phyloP scores from a whole-genome alignment of 176 grass and related monocot species.

The Microstegium vimineum region DNA sequence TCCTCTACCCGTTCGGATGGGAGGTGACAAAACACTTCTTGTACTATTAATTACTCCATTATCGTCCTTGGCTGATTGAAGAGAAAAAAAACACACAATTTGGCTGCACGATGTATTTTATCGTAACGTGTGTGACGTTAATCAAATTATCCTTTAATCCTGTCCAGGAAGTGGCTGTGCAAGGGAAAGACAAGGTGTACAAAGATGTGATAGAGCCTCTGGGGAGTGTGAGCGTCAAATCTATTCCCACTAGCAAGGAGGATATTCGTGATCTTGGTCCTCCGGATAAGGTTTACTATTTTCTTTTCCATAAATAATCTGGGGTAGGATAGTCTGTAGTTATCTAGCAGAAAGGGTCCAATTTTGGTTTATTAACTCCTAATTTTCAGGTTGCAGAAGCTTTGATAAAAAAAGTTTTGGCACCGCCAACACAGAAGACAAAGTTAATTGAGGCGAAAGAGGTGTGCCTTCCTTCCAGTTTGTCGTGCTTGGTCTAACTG shows the following conservation, averaged over 20 bases:
- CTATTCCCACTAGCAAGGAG: constrained; percentile 70
- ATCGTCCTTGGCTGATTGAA: background rate
- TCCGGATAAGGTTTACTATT: constrained; percentile 54
- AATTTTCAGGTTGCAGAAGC: constrained; percentile 67
- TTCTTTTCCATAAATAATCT: background rate
- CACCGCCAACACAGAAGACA: constrained; percentile 70
- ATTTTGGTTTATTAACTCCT: background rate
- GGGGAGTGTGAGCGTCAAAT: constrained; percentile 85
- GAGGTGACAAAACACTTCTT: constrained; percentile 48
- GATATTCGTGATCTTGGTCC: constrained; percentile 81
- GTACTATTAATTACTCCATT: too few species aligned
- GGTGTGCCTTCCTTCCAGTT: constrained; percentile 33
- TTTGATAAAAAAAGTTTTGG: constrained; percentile 72
- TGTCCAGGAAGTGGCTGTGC: constrained; percentile 67
- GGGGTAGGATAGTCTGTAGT: background rate
- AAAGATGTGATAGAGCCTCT: constrained; percentile 96
- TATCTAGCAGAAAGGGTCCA: background rate
- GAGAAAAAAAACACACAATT: background rate
- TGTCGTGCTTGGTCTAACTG: background rate
- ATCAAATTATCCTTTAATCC: background rate
- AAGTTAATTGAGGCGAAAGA: constrained; percentile 93
- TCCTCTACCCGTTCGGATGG: constrained; percentile 95
- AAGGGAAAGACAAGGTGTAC: constrained; percentile 97
- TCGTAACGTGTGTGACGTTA: background rate
- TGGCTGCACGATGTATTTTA: background rate